Base-by-base conservation (phyloP, 371 early-diverging fungal species). In the Mortierella sp. region DNA sequence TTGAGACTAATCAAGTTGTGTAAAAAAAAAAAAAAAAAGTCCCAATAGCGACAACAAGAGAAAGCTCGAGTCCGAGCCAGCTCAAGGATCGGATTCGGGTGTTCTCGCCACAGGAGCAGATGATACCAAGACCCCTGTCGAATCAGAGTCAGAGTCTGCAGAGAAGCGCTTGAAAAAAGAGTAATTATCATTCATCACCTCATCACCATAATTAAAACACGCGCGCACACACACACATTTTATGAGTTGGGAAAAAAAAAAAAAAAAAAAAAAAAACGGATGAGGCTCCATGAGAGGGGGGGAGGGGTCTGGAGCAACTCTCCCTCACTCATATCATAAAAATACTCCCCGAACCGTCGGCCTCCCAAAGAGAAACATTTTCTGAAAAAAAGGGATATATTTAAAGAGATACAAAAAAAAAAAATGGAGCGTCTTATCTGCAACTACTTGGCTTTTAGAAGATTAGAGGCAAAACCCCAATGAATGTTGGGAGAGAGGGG, bases 151-250 rank as follows among this genome's bases (percentile, higher is more conserved):
- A 52, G 68, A 69, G 62, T 70, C 51, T n/a, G 64, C 60, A 19
- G 77, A 65, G 28, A 76, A 76, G 58, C 77, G 77, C 14, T 23
- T 48, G 64, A 76, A 76, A 68, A 68, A 62, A 0, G 72, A 71
- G 21, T 70, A 58, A 26, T 57, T 11, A 4, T n/a, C 3, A 26
- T 7, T 16, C 28, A 7, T 14, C 18, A 21, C n/a, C n/a, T n/a
- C n/a, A n/a, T n/a, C n/a, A n/a, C n/a, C n/a, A n/a, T n/a, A n/a
- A n/a, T n/a, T n/a, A n/a, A n/a, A n/a, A n/a, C n/a, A n/a, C n/a
- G n/a, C n/a, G n/a, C n/a, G n/a, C n/a, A n/a, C n/a, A n/a, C n/a
- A n/a, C n/a, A n/a, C n/a, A n/a, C n/a, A n/a, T n/a, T n/a, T n/a
- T n/a, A n/a, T n/a, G n/a, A n/a, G n/a, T n/a, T n/a, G n/a, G n/a